Percentiles rank a stretch among this genome's conserved stretches.
These are phyloP conservation scores for Penicillium flavigenum DNA, from an alignment of 495 filamentous ascomycete genomes.

Conservation along the genomic window DNA sequence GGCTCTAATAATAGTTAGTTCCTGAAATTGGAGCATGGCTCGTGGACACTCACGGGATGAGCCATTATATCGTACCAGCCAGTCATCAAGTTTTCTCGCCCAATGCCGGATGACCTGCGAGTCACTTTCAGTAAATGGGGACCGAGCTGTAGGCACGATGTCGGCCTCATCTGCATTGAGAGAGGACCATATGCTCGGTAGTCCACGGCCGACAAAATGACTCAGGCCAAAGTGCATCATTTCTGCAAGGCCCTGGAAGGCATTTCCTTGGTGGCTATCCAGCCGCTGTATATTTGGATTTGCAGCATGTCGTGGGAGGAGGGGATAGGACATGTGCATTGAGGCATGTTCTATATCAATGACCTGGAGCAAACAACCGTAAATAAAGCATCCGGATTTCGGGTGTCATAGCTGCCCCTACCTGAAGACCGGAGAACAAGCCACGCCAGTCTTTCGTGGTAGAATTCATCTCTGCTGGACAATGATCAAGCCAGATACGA, in stretches of 20 bases:
- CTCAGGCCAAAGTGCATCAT: constrained; percentile 45
- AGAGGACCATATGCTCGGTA: constrained; percentile 44
- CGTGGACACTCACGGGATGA: constrained; percentile 26
- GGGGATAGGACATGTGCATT: constrained; percentile 43
- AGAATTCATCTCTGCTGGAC: constrained; percentile 23
- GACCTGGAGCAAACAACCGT: constrained; percentile 25
- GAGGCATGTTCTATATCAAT: constrained; percentile 47
- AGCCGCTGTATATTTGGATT: constrained; percentile 26
- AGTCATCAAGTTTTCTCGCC: constrained; percentile 39
- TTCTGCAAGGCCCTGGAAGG: constrained; percentile 38
- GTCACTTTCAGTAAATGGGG: constrained; percentile 36
- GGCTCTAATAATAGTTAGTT: constrained; percentile 19
- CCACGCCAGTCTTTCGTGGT: constrained; percentile 35
- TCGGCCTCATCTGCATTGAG: constrained; percentile 27
- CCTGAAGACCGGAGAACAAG: constrained; percentile 41
- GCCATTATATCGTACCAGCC: constrained; percentile 41
- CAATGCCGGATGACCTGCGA: constrained; percentile 38
- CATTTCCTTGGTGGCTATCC: constrained; percentile 30
- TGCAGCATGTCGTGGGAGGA: constrained; percentile 38
- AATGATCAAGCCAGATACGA: constrained; percentile 37
- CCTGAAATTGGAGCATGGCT: not conserved
- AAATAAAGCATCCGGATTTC: not conserved
- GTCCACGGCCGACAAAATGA: constrained; percentile 40
- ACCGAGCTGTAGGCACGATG: constrained; percentile 11
- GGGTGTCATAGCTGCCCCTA: constrained; percentile 4